phyloP scores from a whole-genome alignment of 1,284 basidiomycete genomes.

The Singerocomus rubriflavus region DNA sequence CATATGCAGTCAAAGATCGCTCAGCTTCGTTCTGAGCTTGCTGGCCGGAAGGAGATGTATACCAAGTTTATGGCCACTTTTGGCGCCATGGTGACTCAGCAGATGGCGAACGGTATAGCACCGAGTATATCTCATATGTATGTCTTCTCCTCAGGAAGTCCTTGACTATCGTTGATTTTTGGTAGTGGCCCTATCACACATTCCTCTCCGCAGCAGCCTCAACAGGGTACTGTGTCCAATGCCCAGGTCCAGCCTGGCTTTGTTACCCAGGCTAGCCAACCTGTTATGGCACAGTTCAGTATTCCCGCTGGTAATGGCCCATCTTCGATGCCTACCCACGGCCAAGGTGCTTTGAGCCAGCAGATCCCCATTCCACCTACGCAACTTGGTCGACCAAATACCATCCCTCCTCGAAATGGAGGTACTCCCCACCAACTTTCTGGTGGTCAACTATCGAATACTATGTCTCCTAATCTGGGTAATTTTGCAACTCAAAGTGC shows the following conservation, averaged over 20 bases:
- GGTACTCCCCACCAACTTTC: slow-evolving; percentile 33
- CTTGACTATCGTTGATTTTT: slow-evolving; percentile 13
- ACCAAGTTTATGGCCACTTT: slow-evolving; percentile 30
- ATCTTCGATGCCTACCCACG: slow-evolving; percentile 27
- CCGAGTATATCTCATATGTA: slow-evolving; percentile 30
- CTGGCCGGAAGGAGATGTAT: slow-evolving; percentile 37
- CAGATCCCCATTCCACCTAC: slow-evolving; percentile 26
- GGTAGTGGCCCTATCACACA: slow-evolving; percentile 21
- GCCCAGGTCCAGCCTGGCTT: slow-evolving; percentile 25
- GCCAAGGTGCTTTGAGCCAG: slow-evolving; percentile 19
- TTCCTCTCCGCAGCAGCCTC: slow-evolving; percentile 21
- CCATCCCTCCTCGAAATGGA: slow-evolving; percentile 29
- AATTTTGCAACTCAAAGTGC: slow-evolving; percentile 22
- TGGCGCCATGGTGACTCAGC: slow-evolving; percentile 24
- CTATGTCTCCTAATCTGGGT: slow-evolving; percentile 25
- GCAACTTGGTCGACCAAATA: slow-evolving; percentile 26
- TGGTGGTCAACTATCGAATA: slow-evolving; percentile 20
- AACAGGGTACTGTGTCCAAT: slow-evolving; percentile 13
- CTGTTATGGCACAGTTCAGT: slow-evolving; percentile 24
- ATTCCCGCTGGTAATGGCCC: slow-evolving; percentile 18
- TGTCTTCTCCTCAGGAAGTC: slow-evolving; percentile 1
- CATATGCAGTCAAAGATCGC: slow-evolving; percentile 31
- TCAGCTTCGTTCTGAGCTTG: slow-evolving; percentile 31
- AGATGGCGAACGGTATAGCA: slow-evolving; percentile 24
- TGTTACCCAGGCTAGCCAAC: slow-evolving; percentile 20